phyloP scores from a whole-genome alignment of 2,329 filamentous ascomycete genomes.

The Alternaria infectoria region DNA sequence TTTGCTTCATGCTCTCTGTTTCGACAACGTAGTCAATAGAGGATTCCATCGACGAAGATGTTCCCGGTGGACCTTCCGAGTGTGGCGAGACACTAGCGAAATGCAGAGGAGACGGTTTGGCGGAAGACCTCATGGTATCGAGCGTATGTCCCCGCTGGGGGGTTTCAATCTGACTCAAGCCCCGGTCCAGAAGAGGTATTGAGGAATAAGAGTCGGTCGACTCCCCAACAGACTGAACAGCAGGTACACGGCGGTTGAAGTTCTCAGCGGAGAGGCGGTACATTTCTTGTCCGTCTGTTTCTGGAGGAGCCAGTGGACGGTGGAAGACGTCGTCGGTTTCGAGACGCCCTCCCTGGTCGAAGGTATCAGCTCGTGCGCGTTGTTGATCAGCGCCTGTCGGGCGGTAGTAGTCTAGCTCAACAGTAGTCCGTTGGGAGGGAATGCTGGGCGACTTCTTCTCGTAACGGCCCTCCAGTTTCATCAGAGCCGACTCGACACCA shows the following conservation, averaged over 20 bases:
- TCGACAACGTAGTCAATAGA: constrained; percentile 60
- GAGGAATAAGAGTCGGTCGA: constrained; percentile 79
- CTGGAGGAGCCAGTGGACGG: constrained; percentile 24
- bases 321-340: constrained; percentile 36
- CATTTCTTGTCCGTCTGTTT: constrained; percentile 38
- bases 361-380: constrained; percentile 23
- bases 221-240: constrained; percentile 54
- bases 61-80: constrained; percentile 18
- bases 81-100: constrained; percentile 20
- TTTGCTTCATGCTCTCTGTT: constrained; percentile 59
- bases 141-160: constrained; percentile 37
- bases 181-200: constrained; percentile 76
- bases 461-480: constrained; percentile 90
- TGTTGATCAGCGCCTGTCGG: constrained; percentile 26
- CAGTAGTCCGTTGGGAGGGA: constrained; percentile 24
- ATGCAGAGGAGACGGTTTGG: constrained; percentile 44
- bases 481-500: constrained; percentile 87
- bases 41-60: constrained; percentile 51
- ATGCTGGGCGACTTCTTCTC: constrained; percentile 55
- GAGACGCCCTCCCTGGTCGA: constrained; percentile 23
- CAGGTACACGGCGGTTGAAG: constrained; percentile 33
- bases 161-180: constrained; percentile 44
- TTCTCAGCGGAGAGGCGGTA: constrained; percentile 42
- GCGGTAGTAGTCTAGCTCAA: constrained; percentile 31
- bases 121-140: constrained; percentile 57